phyloP scores from a whole-genome alignment of 2,329 filamentous ascomycete species.

The Aspergillus candidus region DNA sequence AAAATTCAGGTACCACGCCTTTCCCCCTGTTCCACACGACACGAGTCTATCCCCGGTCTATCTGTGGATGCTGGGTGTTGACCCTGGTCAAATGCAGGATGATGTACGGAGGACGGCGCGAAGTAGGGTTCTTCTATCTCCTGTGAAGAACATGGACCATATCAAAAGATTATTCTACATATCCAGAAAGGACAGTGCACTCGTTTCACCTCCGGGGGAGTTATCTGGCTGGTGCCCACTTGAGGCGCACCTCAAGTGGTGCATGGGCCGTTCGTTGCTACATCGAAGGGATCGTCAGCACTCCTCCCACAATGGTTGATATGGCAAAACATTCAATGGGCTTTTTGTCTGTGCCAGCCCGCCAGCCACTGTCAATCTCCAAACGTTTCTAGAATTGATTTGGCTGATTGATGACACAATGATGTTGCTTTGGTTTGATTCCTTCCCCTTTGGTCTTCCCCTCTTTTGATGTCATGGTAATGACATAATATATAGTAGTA shows the following conservation, averaged over 20 bases:
- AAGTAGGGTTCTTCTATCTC: neutral
- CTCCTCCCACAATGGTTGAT: conserved; percentile 3
- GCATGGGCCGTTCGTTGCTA: conserved; percentile 11
- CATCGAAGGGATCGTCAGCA: conserved; percentile 7
- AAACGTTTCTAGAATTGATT: too few species aligned
- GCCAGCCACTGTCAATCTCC: too few species aligned
- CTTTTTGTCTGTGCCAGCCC: too few species aligned
- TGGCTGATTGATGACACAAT: too few species aligned
- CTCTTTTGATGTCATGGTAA: too few species aligned
- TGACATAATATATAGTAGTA: too few species aligned
- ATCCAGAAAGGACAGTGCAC: neutral
- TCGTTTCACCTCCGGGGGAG: conserved; percentile 10
- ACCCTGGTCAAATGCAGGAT: neutral
- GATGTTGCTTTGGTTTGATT: too few species aligned
- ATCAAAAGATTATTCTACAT: too few species aligned
- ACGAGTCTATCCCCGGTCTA: conserved; percentile 3
- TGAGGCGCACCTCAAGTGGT: conserved; percentile 6
- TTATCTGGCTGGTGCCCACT: neutral
- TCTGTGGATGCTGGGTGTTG: neutral
- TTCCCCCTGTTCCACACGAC: conserved; percentile 9
- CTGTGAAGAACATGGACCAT: too few species aligned
- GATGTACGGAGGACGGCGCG: neutral
- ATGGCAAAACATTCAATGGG: neutral
- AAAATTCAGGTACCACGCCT: conserved; percentile 15
- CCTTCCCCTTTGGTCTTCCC: too few species aligned